phyloP scores from a whole-genome alignment of 177 flowering plant species.

The Vitis hybrid region DNA sequence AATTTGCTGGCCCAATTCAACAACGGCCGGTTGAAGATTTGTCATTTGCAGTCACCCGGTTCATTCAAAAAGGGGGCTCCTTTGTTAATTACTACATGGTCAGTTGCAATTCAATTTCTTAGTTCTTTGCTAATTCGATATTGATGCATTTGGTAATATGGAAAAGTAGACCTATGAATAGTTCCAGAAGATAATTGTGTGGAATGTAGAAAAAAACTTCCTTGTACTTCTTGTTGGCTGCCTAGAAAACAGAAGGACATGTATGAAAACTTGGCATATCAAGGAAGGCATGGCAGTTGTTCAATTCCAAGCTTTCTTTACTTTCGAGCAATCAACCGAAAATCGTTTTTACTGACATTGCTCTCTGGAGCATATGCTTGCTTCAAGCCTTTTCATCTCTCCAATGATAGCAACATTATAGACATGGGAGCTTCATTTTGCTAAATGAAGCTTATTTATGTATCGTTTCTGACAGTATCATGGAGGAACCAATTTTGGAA shows the following conservation, averaged over 20 bases:
- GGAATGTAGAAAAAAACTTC: not conserved
- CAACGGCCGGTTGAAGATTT: slow-evolving; percentile 50
- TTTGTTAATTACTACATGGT: slow-evolving; percentile 64
- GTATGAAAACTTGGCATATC: slow-evolving; percentile 1
- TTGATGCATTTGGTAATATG: not conserved
- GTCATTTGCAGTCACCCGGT: slow-evolving; percentile 53
- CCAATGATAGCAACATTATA: not conserved
- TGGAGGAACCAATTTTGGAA: slow-evolving; percentile 66
- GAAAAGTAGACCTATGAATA: not conserved
- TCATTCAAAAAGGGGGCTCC: slow-evolving; percentile 56
- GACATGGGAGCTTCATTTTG: not conserved
- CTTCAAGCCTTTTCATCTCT: not conserved
- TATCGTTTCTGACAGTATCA: slow-evolving; percentile 38
- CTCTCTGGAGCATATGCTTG: not conserved
- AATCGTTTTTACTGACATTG: not conserved
- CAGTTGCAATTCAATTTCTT: slow-evolving; percentile 6
- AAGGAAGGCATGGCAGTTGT: too few relatives aligned
- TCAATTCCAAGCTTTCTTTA: too few relatives aligned
- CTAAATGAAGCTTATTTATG: not conserved
- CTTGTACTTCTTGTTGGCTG: slow-evolving; percentile 2
- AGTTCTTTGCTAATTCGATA: not conserved
- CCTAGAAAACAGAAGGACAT: not conserved
- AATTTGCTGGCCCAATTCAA: slow-evolving; percentile 44
- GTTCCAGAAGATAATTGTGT: not conserved
- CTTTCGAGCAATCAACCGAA: too few relatives aligned